Evolutionary conservation across 148 eudicot species (phyloP).

Genomic region (Rhododendron ferrugineum): DNA sequence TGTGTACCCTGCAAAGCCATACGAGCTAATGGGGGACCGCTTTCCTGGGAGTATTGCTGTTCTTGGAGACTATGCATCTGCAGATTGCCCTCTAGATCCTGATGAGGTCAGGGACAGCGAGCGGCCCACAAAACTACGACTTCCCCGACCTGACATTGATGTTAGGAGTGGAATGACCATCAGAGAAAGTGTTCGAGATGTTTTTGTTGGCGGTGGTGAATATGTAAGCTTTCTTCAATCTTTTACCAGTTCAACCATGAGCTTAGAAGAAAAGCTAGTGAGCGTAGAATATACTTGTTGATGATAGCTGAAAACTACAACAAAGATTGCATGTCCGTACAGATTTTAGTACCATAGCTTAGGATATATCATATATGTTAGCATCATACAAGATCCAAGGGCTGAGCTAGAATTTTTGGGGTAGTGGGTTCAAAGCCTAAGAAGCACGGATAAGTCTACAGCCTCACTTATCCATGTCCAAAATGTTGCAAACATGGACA

Average conservation of each 20-base stretch:
- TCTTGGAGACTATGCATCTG: conserved; percentile 95
- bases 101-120: conserved; percentile 97
- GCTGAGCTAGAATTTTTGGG: background rate
- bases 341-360: background rate
- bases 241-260: background rate
- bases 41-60: conserved; percentile 71
- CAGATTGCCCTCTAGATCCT: conserved; percentile 87
- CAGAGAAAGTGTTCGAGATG: conserved; percentile 88
- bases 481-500: background rate
- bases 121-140: conserved; percentile 87
- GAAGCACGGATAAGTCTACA: background rate
- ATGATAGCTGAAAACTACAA: background rate
- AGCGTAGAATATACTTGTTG: background rate
- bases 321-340: background rate
- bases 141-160: conserved; percentile 72
- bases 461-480: background rate
- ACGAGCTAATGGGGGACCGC: conserved; percentile 78
- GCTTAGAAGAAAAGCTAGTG: background rate
- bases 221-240: conserved; percentile 54
- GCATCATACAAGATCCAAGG: background rate
- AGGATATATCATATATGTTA: background rate
- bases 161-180: conserved; percentile 69
- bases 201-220: conserved; percentile 89
- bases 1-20: conserved; percentile 93
- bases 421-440: background rate